phyloP scores from a whole-genome alignment of 73 alveolate genomes.

The Paramecium tetraurelia region DNA sequence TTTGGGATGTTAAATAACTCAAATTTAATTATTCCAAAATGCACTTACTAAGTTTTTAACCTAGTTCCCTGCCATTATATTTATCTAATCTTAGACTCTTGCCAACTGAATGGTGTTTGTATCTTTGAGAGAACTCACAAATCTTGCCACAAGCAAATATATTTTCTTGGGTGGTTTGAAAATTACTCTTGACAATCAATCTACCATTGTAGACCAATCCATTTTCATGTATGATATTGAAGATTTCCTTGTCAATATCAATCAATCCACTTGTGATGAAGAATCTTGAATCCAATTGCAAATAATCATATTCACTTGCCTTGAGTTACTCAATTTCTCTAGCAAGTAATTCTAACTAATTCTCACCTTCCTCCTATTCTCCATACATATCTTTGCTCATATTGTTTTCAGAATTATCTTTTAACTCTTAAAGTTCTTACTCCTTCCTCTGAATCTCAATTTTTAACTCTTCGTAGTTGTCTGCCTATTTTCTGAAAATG shows the following conservation, averaged over 20 bases:
- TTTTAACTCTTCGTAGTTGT: conserved; percentile 44
- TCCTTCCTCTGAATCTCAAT: conserved; percentile 20
- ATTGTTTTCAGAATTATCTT: conserved; percentile 59
- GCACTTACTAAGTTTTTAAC: conserved; percentile 92
- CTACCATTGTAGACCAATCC: conserved; percentile 98
- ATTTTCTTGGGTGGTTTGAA: conserved; percentile 95
- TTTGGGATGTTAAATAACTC: conserved; percentile 72
- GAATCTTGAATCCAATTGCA: conserved; percentile 76
- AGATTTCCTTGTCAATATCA: conserved; percentile 98
- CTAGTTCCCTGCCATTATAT: conserved; percentile 97
- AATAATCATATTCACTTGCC: conserved; percentile 72
- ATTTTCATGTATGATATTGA: conserved; percentile 94
- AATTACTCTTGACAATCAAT: conserved; percentile 92
- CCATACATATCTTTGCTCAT: conserved; percentile 73
- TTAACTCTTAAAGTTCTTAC: conserved; percentile 21
- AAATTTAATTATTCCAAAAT: conserved; percentile 90
- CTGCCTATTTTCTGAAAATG: conserved; percentile 68
- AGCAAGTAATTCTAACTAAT: conserved; percentile 64
- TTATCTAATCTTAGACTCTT: conserved; percentile 94
- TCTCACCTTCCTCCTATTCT: conserved; percentile 84
- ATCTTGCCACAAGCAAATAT: conserved; percentile 97
- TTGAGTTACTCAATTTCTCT: conserved; percentile 68
- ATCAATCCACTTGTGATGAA: conserved; percentile 94
- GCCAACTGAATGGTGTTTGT: conserved; percentile 89
- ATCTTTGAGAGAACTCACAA: conserved; percentile 97